phyloP scores from a whole-genome alignment of 176 grass and related monocot species.

The Carex kokanica region DNA sequence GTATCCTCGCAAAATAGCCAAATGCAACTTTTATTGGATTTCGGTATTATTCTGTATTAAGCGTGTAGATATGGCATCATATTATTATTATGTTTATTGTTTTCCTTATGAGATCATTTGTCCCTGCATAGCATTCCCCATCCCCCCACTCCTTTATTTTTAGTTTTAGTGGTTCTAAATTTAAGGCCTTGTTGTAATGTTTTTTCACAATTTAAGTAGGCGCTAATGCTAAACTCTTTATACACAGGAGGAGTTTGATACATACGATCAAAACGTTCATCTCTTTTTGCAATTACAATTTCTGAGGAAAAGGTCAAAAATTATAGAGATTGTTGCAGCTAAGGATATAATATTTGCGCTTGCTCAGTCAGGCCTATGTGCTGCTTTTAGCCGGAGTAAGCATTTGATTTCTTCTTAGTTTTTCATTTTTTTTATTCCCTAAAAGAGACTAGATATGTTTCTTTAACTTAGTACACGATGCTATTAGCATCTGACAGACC shows the following conservation, averaged over 20 bases:
- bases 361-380: constrained; percentile 89
- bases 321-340: constrained; percentile 93
- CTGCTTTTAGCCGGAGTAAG: constrained; percentile 86
- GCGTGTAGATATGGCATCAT: neutral
- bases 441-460: neutral
- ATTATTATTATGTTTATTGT: too few species aligned
- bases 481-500: neutral
- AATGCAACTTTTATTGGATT: neutral
- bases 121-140: too few species aligned
- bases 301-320: constrained; percentile 92
- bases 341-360: constrained; percentile 98
- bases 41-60: neutral
- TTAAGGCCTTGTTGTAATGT: neutral
- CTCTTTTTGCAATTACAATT: constrained; percentile 89
- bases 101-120: too few species aligned
- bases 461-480: neutral
- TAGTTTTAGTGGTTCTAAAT: neutral
- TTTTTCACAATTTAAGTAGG: neutral
- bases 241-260: constrained; percentile 85
- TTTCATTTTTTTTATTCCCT: neutral
- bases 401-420: constrained; percentile 1
- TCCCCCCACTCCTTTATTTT: neutral
- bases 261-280: constrained; percentile 84
- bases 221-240: neutral
- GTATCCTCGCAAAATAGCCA: constrained; percentile 2